Evolutionary conservation across 805 yeast species (phyloP), one percentile per base, ranked within the genome.

Genomic region (Cyberlindnera xylosilytica): DNA sequence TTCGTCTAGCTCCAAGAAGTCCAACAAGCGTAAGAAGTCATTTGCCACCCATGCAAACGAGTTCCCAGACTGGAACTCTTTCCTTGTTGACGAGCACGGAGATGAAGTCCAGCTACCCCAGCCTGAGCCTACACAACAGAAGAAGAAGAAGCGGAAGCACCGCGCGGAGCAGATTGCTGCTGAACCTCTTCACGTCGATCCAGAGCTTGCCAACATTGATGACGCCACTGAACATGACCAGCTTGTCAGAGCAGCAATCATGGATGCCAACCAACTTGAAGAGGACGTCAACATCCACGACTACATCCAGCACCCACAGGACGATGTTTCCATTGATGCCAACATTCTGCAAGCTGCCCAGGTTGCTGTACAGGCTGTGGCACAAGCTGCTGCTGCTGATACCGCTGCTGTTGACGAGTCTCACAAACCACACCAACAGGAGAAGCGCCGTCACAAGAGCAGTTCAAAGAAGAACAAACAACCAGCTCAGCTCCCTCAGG

Each of bases 231-330:
- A 78, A 32, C 84, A 79, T 51, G 84, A 78, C 43, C 82, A 74
- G 50, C 64, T 83, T 42, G 88, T 81, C 10, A 79, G 81, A 45
- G 87, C 82, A 36, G 87, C 86, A 2, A 79, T 83, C 35, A 66
- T 80, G 48, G 86, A 82, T 52, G 86, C 87, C 0, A 70, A 82
- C 39, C 78, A 81, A 32, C 67, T 82, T 44, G 81, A 83, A 3
- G 71, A 64, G 44, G 69, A 66, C 44, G 65, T 66, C 42, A 67
- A 64, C 39, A 53, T 58, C 18, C 60, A 56, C 34, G 59, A 53
- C 32, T 57, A 50, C 37, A 57, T 57, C n/a, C 50, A 54, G 20
- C 56, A 57, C 12, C 54, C 57, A n/a, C 42, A 47, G 12, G 57
- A 54, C 20, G 52, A 48, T 6, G 29, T 28, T 13, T 36, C 45